A percentile compares a stretch with the other conserved stretches of the same genome.
Evolutionary conservation across 306 rosid species (phyloP).

Genomic region (Sechiopsis laciniata): DNA sequence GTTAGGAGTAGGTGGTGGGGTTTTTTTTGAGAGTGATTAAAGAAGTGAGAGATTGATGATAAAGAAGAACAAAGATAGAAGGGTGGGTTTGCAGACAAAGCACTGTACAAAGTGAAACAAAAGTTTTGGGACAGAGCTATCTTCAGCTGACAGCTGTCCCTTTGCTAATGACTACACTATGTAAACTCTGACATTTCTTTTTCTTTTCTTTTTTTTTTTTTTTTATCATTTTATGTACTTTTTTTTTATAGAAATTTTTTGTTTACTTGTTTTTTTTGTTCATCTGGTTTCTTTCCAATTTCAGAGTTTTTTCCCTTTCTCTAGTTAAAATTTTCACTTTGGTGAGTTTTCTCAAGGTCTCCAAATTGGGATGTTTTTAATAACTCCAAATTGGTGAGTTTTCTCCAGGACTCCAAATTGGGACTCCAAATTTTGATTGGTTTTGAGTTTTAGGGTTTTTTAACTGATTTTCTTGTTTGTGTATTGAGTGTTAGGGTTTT

Average conservation of each 20-base stretch:
- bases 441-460: too few relatives aligned
- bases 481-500: too few relatives aligned
- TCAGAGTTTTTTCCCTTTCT: neutral
- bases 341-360: neutral
- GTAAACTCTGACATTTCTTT: neutral
- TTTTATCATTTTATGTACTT: neutral
- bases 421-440: neutral
- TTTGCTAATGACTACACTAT: neutral
- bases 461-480: too few relatives aligned
- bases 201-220: neutral
- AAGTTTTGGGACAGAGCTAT: neutral
- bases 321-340: neutral
- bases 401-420: neutral
- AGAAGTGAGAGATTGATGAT: neutral
- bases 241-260: neutral
- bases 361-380: neutral
- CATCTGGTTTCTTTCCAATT: neutral
- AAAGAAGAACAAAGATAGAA: neutral
- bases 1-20: neutral
- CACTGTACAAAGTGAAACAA: neutral
- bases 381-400: neutral
- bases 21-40: neutral
- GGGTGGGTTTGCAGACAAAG: constrained; percentile 1
- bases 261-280: neutral
- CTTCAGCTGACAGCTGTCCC: constrained; percentile 3